phyloP scores from a whole-genome alignment of 75 land plant species.

The Cryptomeria japonica region DNA sequence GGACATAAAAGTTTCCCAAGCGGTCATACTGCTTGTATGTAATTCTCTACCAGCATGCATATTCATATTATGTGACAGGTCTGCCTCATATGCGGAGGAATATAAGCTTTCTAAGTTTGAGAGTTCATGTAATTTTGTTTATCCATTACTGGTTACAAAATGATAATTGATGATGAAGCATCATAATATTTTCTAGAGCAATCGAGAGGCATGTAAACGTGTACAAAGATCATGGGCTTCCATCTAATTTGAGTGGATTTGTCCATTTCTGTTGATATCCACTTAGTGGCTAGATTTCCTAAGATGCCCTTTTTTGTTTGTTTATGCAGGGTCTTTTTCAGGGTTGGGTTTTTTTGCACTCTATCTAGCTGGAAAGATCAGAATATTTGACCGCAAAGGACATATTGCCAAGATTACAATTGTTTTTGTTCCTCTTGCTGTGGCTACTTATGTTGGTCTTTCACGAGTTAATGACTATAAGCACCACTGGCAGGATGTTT shows the following conservation, averaged over 20 bases:
- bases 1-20: constrained; percentile 92
- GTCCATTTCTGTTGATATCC: background rate
- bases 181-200: background rate
- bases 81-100: background rate
- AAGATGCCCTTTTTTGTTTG: background rate
- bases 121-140: background rate
- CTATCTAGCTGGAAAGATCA: constrained; percentile 80
- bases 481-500: constrained; percentile 96
- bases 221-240: background rate
- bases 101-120: background rate
- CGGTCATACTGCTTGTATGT: constrained; percentile 62
- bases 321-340: constrained; percentile 80
- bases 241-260: background rate
- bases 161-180: constrained; percentile 5
- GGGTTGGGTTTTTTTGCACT: constrained; percentile 75
- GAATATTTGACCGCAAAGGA: constrained; percentile 70
- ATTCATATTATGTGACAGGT: background rate
- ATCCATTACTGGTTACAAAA: background rate
- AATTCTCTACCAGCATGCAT: background rate
- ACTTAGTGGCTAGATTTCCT: background rate
- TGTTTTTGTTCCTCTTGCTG: constrained; percentile 61
- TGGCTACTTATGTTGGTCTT: constrained; percentile 68
- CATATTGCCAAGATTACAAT: constrained; percentile 78
- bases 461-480: constrained; percentile 93
- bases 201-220: background rate